Evolutionary conservation across 805 yeast genomes (phyloP).

Genomic region (Wickerhamiella sergipiensis): DNA sequence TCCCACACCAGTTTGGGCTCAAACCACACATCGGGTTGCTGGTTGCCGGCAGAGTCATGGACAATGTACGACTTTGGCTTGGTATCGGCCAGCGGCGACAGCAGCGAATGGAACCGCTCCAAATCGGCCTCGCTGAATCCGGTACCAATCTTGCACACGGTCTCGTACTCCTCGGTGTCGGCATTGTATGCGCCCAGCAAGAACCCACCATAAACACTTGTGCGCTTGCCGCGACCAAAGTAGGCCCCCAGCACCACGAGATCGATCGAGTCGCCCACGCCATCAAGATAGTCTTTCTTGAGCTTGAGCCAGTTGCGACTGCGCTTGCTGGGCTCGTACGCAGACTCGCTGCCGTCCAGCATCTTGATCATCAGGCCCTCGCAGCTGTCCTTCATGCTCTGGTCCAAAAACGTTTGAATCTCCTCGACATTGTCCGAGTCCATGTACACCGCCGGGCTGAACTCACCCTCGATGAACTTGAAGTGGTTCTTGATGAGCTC

Average conservation of each 20-base stretch:
- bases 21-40: slow-evolving; percentile 88
- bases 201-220: slow-evolving; percentile 92
- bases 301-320: slow-evolving; percentile 91
- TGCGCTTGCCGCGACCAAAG: slow-evolving; percentile 85
- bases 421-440: slow-evolving; percentile 59
- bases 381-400: slow-evolving; percentile 77
- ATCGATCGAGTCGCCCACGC: slow-evolving; percentile 92
- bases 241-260: slow-evolving; percentile 90
- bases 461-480: slow-evolving; percentile 54
- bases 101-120: slow-evolving; percentile 39
- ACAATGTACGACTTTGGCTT: slow-evolving; percentile 55
- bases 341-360: slow-evolving; percentile 65
- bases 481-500: slow-evolving; percentile 42
- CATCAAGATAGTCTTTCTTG: slow-evolving; percentile 88
- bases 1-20: slow-evolving; percentile 78
- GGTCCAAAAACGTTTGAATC: slow-evolving; percentile 72
- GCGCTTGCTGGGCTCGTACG: slow-evolving; percentile 88
- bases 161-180: slow-evolving; percentile 85
- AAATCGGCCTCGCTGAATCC: slow-evolving; percentile 86
- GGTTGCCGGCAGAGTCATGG: slow-evolving; percentile 50
- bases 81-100: slow-evolving; percentile 53
- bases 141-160: slow-evolving; percentile 94
- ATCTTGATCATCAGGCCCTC: slow-evolving; percentile 95
- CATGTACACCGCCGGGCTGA: slow-evolving; percentile 63
- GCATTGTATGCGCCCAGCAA: slow-evolving; percentile 79